Evolutionary conservation across 2,329 filamentous ascomycete genomes (phyloP).

Genomic region (Raffaelea ambrosiae): DNA sequence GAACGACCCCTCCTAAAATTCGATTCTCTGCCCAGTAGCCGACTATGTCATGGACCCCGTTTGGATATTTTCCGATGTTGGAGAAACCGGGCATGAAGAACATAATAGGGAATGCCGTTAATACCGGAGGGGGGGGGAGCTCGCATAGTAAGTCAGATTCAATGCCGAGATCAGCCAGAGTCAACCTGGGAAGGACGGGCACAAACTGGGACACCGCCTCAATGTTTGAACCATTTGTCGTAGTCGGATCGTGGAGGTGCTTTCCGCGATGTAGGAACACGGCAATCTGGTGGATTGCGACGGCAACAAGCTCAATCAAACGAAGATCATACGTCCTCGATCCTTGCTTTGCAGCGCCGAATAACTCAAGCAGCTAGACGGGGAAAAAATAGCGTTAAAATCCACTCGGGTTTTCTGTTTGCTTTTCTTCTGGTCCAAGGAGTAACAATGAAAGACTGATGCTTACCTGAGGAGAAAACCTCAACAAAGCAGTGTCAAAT

Average conservation of each 20-base stretch:
- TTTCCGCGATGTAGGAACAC: neutral
- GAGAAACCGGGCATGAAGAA: neutral
- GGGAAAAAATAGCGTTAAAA: no score
- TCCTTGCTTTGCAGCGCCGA: neutral
- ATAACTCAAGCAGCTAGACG: neutral
- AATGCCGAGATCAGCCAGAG: no score
- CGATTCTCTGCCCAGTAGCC: constrained; percentile 20
- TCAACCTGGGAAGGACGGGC: no score
- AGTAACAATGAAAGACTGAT: no score
- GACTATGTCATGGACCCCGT: constrained; percentile 12
- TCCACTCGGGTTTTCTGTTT: no score
- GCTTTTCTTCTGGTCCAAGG: no score
- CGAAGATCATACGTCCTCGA: neutral
- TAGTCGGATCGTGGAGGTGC: neutral
- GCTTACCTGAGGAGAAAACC: no score
- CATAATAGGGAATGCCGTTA: no score
- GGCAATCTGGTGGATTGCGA: neutral
- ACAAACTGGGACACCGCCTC: neutral
- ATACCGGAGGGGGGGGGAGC: no score
- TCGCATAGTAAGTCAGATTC: no score
- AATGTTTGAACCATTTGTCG: neutral
- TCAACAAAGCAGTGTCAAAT: neutral
- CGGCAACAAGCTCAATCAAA: neutral
- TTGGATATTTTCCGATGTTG: constrained; percentile 6
- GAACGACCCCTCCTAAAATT: constrained; percentile 19